A percentile compares a stretch with the other conserved stretches of the same genome.
Conservation (phyloP, 768 basidiomycete genomes). For the Amanita pallidorosea region DNA sequence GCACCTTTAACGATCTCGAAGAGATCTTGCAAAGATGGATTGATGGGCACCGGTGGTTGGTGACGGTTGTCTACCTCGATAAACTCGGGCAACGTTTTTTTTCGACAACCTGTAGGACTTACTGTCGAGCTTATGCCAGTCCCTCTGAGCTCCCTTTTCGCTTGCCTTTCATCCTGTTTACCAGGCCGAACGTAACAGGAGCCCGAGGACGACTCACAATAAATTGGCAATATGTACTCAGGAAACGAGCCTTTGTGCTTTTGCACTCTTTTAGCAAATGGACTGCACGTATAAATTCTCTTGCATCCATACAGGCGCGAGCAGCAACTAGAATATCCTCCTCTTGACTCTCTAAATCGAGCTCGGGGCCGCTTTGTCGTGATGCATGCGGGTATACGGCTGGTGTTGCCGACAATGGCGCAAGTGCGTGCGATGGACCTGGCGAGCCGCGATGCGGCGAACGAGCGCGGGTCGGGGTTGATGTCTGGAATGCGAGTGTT, state of each 20-base stretch:
- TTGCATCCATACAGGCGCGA: constrained; percentile 59
- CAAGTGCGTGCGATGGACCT: constrained; percentile 19
- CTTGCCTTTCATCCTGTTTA: constrained; percentile 41
- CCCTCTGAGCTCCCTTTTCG: constrained; percentile 73
- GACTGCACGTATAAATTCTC: constrained; percentile 69
- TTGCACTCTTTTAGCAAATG: constrained; percentile 53
- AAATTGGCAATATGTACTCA: constrained; percentile 73
- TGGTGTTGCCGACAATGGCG: constrained; percentile 16
- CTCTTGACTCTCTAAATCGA: constrained; percentile 47
- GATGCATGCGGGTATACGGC: constrained; percentile 29
- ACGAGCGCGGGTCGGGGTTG: constrained; percentile 42
- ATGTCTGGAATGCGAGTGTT: constrained; percentile 38
- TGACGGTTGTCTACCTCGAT: constrained; percentile 47
- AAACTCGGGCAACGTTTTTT: constrained; percentile 2
- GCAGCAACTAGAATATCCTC: constrained; percentile 68
- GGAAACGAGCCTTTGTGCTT: constrained; percentile 65
- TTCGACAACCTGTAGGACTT: constrained; percentile 14
- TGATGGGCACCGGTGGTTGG: constrained; percentile 59
- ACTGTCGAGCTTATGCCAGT: constrained; percentile 82
- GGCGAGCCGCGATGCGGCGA: constrained; percentile 28
- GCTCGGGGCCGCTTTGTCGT: constrained; percentile 22
- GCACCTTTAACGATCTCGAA: constrained; percentile 46
- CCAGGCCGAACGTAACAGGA: constrained; percentile 4
- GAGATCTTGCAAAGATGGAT: constrained; percentile 44
- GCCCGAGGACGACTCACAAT: constrained; percentile 46